A percentile compares a stretch with the other conserved stretches of the same genome.
Evolutionary conservation across 768 basidiomycete genomes (phyloP).

Genomic region (Leccinellum albellum): DNA sequence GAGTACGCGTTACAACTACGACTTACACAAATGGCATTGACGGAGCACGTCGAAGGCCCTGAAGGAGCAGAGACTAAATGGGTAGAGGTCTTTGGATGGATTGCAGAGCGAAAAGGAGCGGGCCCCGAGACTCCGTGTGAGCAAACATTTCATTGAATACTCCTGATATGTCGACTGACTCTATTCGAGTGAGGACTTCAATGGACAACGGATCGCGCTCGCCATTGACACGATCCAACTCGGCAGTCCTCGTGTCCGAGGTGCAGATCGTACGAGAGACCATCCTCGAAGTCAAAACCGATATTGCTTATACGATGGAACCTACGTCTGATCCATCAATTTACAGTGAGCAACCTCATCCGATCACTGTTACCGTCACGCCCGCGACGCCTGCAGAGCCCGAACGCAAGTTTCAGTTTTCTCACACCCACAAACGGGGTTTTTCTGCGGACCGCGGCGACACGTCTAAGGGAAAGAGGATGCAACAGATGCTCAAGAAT

Average conservation of each 20-base stretch:
- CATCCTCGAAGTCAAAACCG: conserved; percentile 8
- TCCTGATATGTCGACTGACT: neutral
- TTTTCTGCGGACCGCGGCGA: conserved; percentile 40
- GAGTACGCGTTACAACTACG: conserved; percentile 80
- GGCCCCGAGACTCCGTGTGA: conserved; percentile 25
- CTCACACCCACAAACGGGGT: conserved; percentile 21
- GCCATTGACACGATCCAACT: conserved; percentile 19
- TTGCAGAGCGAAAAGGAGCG: conserved; percentile 56
- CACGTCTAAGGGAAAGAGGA: conserved; percentile 62
- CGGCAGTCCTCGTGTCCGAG: conserved; percentile 12
- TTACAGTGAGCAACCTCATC: conserved; percentile 9
- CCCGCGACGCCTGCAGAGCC: conserved; percentile 54
- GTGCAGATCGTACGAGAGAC: conserved; percentile 4
- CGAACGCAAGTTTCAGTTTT: conserved; percentile 16
- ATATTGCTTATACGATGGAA: conserved; percentile 3
- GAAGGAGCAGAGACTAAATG: conserved; percentile 79
- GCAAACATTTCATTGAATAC: conserved; percentile 1
- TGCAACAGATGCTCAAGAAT: conserved; percentile 72
- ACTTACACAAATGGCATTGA: conserved; percentile 78
- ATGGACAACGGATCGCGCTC: conserved; percentile 28
- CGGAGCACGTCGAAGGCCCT: conserved; percentile 80
- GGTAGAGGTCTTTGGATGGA: conserved; percentile 84
- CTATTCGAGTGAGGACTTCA: conserved; percentile 28
- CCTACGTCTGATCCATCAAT: neutral
- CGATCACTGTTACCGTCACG: conserved; percentile 59